These are phyloP conservation scores for Erigeron canadensis DNA, from an alignment of 129 eudicot genomes.

Conservation along the genomic window DNA sequence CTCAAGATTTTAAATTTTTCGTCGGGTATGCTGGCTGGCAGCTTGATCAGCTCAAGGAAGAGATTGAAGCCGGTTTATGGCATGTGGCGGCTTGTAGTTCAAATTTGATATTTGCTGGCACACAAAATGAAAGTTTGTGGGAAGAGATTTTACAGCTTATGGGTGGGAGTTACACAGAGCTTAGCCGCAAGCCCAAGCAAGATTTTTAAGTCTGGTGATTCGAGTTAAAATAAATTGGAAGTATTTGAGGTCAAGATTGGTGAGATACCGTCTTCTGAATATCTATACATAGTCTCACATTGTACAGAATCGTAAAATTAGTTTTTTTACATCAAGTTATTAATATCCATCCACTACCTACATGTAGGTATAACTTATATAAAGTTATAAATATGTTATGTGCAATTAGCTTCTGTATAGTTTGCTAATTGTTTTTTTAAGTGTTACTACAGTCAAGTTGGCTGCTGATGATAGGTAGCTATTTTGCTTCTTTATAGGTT, in stretches of 20 bases:
- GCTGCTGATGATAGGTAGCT: neutral
- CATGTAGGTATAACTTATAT: slow-evolving; percentile 19
- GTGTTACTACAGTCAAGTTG: neutral
- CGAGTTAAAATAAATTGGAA: slow-evolving; percentile 28
- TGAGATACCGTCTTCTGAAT: slow-evolving; percentile 9
- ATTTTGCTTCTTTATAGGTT: neutral
- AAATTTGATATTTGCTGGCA: slow-evolving; percentile 52
- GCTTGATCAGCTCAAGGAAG: slow-evolving; percentile 74
- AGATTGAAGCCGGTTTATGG: slow-evolving; percentile 77
- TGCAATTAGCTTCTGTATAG: slow-evolving; percentile 15
- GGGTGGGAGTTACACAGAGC: slow-evolving; percentile 94
- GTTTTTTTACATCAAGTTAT: slow-evolving; percentile 16
- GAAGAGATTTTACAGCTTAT: slow-evolving; percentile 89
- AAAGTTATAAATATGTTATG: slow-evolving; percentile 22
- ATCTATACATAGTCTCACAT: slow-evolving; percentile 24
- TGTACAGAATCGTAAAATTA: slow-evolving; percentile 43
- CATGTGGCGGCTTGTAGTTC: slow-evolving; percentile 87
- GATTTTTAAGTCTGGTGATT: slow-evolving; percentile 45
- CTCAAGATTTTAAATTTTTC: slow-evolving; percentile 82
- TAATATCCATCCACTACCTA: slow-evolving; percentile 14
- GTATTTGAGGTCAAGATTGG: slow-evolving; percentile 19
- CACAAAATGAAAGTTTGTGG: slow-evolving; percentile 65
- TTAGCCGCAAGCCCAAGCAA: slow-evolving; percentile 95
- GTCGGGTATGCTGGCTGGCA: slow-evolving; percentile 95
- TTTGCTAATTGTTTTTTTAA: neutral